Base-by-base conservation (phyloP, 257 asterid genomes). In the Nicotiana noctiflora region DNA sequence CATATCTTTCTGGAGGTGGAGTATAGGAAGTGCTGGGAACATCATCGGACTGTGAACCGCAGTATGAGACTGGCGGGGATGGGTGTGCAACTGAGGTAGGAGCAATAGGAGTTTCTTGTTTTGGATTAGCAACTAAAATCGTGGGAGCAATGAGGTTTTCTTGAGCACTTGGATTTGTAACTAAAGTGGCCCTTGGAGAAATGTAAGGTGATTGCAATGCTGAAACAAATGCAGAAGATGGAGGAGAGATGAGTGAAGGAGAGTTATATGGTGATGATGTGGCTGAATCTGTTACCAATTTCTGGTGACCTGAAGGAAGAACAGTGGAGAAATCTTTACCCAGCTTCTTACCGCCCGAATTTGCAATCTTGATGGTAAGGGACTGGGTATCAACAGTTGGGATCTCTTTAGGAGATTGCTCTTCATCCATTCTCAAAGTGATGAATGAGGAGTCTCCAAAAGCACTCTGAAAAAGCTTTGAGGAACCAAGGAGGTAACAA, bases 141-240 rank as follows among this genome's bases (percentile, higher is more conserved):
- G 79, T 80, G 4, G 90, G 86, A 21, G 90, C 88, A 76, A 91
- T 87, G 6, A 89, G 87, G 68, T 77, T 86, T 79, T 87, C 85
- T 52, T 80, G 52, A 79, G 82, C 46, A 40, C 46, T 65, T 76
- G 84, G 80, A 52, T 81, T 76, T 56, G 84, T 65, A 37, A 34
- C 80, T 40, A 63, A 53, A 59, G 75, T 88, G 63, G 97, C 93
- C n/a, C 97, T 87, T 17, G 98, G 98, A 67, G 98, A 94, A 61
- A 94, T 88, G 85, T 92, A 93, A 4, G 98, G 98, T 15, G 97
- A 91, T 75, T 94, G 98, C 63, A 94, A 80, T 2, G 97, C 98
- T 2, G 98, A 93, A 60, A 88, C 98, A 84, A 94, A 94, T 44
- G 98, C 98, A 8, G 98, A 93, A 14, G 98, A 94, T 10, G 97